Evolutionary conservation across 768 basidiomycete species (phyloP).

Genomic region (Lactarius indigo): DNA sequence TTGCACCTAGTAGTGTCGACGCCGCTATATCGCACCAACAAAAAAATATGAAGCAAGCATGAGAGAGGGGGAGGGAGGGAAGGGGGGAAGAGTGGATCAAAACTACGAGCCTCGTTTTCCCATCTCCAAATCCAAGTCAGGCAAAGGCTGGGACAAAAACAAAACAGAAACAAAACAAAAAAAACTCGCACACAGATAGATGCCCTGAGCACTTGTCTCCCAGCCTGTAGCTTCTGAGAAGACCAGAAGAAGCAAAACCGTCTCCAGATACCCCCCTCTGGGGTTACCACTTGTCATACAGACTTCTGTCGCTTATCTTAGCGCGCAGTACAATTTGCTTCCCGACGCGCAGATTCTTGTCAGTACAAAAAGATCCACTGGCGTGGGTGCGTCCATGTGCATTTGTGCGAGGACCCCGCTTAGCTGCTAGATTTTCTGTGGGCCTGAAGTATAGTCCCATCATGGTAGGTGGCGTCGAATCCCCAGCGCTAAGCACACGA

Average conservation of each 20-base stretch:
- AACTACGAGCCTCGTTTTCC: background rate
- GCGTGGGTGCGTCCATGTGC: background rate
- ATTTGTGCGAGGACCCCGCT: background rate
- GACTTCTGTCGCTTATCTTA: constrained; percentile 1
- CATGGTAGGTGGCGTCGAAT: background rate
- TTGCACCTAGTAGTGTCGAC: background rate
- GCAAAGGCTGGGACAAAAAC: background rate
- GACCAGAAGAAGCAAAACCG: background rate
- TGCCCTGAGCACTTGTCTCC: background rate
- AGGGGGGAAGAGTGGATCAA: background rate
- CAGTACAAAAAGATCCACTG: background rate
- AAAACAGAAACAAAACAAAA: background rate
- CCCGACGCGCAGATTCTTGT: background rate
- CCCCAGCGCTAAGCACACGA: background rate
- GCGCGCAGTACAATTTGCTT: background rate
- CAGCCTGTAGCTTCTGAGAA: background rate
- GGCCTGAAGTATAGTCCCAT: background rate
- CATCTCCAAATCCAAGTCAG: background rate
- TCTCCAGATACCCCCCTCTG: background rate
- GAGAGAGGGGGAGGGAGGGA: background rate
- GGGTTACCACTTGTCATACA: background rate
- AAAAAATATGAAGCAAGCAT: background rate
- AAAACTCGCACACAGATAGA: background rate
- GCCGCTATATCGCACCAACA: background rate
- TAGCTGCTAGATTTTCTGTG: background rate